Conservation (phyloP, 495 filamentous ascomycete genomes). For the Penicillium mononematosum region DNA sequence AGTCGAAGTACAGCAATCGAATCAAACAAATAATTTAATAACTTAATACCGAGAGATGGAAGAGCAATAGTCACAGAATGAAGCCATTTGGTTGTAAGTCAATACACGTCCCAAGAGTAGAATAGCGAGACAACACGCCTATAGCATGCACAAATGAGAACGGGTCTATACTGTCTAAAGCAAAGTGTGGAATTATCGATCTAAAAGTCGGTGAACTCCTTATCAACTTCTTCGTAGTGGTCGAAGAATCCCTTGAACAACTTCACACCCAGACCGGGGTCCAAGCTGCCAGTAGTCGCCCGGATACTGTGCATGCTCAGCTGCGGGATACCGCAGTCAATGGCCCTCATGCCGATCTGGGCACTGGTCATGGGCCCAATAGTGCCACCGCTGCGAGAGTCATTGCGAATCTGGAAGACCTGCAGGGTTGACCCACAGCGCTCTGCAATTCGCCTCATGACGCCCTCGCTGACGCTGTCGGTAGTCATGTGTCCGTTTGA, state of each 20-base stretch:
- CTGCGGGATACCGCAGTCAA: slow-evolving; percentile 90
- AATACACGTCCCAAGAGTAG: neutral
- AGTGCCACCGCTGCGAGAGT: slow-evolving; percentile 81
- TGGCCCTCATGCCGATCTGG: slow-evolving; percentile 76
- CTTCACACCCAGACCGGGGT: slow-evolving; percentile 86
- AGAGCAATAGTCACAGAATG: neutral
- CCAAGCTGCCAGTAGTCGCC: slow-evolving; percentile 80
- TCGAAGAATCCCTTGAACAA: slow-evolving; percentile 90
- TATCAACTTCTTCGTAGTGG: slow-evolving; percentile 81
- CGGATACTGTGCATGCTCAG: slow-evolving; percentile 93
- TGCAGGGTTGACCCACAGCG: slow-evolving; percentile 69
- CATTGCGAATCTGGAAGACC: slow-evolving; percentile 93
- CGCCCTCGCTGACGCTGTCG: slow-evolving; percentile 73
- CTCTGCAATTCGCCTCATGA: slow-evolving; percentile 72
- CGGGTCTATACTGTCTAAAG: neutral
- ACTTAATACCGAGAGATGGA: slow-evolving; percentile 2
- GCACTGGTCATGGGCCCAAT: slow-evolving; percentile 90
- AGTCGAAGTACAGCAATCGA: slow-evolving; percentile 6
- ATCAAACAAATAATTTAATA: neutral
- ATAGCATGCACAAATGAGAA: slow-evolving; percentile 7
- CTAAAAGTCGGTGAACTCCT: slow-evolving; percentile 65
- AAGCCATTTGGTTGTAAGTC: neutral
- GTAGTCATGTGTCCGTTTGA: slow-evolving; percentile 92
- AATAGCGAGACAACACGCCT: slow-evolving; percentile 8
- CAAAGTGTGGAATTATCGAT: slow-evolving; percentile 1